Evolutionary conservation across 2,329 filamentous ascomycete species (phyloP), one percentile per base, ranked within the genome.

Genomic region (Orbilia brochopaga): DNA sequence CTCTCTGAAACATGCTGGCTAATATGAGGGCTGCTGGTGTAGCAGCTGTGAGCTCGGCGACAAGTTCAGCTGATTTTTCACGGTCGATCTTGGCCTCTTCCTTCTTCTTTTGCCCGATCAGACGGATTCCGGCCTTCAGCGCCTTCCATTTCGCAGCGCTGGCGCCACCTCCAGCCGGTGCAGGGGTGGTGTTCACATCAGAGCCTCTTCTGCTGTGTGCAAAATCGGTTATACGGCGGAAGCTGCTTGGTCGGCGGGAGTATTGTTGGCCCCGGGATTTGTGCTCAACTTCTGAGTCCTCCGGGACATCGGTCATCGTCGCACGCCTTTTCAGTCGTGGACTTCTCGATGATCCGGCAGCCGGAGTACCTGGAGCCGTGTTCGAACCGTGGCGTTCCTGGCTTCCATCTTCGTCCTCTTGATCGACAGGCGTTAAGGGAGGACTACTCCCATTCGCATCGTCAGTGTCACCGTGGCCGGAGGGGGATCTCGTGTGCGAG

Each of bases 1-100:
- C 94, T 65, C 94, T 86, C 80, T 97, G 94, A 76, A 97, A 94
- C 90, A 97, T 97, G 78, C 92, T 97, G 6, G 94, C 94, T 58
- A 99, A 82, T 80, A 99, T 96, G 67, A 99, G 83, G 19, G 93
- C 94, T 23, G 94, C 94, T 2, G 94, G 94, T 0, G 92, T 91
- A 60, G 92, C 94, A 48, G 94, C 95, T 54, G 94, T 86, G 40
- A 99, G 83, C 80, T 99, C 94, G 1, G 94, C 94, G 86, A 99
- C 93, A 52, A 99, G 83, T 79, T 99, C 94, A 1, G 94, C 92
- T 8, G 93, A 97, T 79, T 97, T 99, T 77, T 90, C 88, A 78
- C 94, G 92, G 79, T 99, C 94, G 72, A 97, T 89, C 50, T 90
- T 89, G 62, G 85, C 84, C 72, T 97, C 91, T 60, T 91, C 89